Percentiles rank a stretch among this genome's conserved stretches.
Evolutionary conservation across 177 flowering plant genomes (phyloP).

Genomic region (Vitis hybrid): DNA sequence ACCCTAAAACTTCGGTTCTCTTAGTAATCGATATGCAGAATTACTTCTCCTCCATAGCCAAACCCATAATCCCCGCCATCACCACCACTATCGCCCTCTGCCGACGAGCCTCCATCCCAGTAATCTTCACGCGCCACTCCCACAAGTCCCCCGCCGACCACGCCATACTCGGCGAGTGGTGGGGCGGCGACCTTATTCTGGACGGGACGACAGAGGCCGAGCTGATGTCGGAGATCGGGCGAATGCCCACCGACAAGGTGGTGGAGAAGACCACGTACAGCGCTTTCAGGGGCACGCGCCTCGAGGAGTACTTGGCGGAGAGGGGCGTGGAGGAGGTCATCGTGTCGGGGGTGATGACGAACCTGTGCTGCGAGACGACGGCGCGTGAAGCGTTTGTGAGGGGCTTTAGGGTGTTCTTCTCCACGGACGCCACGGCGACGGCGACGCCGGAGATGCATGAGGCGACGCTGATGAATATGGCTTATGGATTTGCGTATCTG

Average conservation of each 20-base stretch:
- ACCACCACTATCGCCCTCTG: conserved; percentile 62
- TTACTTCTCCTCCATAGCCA: conserved; percentile 56
- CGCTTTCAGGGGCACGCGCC: conserved; percentile 50
- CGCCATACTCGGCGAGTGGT: conserved; percentile 75
- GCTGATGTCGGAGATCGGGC: conserved; percentile 44
- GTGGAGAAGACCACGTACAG: conserved; percentile 77
- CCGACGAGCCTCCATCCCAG: conserved; percentile 52
- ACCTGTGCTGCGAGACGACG: conserved; percentile 81
- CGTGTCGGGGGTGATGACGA: conserved; percentile 76
- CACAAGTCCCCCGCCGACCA: conserved; percentile 53
- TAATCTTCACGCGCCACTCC: conserved; percentile 77
- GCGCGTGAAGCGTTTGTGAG: conserved; percentile 75
- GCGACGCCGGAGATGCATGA: conserved; percentile 55
- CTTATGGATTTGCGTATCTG: conserved; percentile 79
- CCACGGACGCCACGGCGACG: conserved; percentile 78
- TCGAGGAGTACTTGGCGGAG: conserved; percentile 53
- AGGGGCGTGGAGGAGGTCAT: conserved; percentile 69
- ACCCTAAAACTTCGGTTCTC: conserved; percentile 53
- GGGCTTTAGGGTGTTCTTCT: conserved; percentile 85
- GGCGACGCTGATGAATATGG: conserved; percentile 69
- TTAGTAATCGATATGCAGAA: conserved; percentile 80
- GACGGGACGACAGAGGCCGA: conserved; percentile 63
- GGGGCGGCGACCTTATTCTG: conserved; percentile 53
- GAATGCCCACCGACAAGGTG: conserved; percentile 33
- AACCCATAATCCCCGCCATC: conserved; percentile 54